Base-by-base conservation (phyloP, 2,329 filamentous ascomycete species). In the Curvularia verruculosa region DNA sequence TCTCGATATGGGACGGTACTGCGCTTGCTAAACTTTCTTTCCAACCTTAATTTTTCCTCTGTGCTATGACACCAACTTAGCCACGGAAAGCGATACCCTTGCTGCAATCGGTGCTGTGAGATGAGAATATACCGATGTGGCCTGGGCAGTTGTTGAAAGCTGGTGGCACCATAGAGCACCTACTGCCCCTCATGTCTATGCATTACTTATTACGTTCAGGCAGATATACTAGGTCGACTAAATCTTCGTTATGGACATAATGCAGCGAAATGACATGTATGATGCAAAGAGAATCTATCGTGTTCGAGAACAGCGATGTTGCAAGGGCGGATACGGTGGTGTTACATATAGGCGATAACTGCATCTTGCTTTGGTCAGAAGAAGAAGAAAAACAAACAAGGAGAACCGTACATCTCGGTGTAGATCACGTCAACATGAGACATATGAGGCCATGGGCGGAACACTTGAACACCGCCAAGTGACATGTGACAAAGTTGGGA, bases 81-180 rank as follows among this genome's bases (percentile, higher is more conserved):
- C 29, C 15, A 28, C 53, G 54, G 52, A 26, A 54, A 13, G 62
- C 64, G 1, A 62, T 63, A 45, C 63, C 58, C 44, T 65, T 65
- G 37, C 60, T 84, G 72, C 84, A 87, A 73, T 88, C 85, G 37
- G 75, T 70, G 70, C 85, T 88, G 76, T 88, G 79, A 72, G 85
- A 88, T 60, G 87, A 63, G 66, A 87, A 87, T 4, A 77, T 80
- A 56, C 72, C 70, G n/a, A 82, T 55, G 0, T 87, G 70, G 4
- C 79, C 82, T 24, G 41, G 29, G 31, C 24, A 18, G 24, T 5
- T 26, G 15, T 44, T 28, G 37, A 29, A 19, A 29, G 21, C 23
- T 43, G 10, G 40, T 24, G 13, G 40, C 23, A 43, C 40, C 21
- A 24, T 26, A 26, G 15, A 10, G 31, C 15, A 36, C 31, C 15